phyloP scores from a whole-genome alignment of 768 basidiomycete genomes.

The Trametes villosa region DNA sequence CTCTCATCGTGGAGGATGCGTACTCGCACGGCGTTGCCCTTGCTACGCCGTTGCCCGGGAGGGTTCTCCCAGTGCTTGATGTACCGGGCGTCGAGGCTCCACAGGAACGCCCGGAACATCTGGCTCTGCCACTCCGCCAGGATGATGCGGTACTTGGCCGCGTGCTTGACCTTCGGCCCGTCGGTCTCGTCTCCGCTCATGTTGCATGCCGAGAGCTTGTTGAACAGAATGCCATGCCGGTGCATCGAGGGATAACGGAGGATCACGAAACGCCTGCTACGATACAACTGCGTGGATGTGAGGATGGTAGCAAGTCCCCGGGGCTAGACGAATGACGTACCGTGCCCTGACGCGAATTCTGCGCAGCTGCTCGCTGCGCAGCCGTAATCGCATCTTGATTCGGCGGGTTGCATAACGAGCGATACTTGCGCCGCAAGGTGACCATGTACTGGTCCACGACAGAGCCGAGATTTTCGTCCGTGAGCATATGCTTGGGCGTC shows the following conservation, averaged over 20 bases:
- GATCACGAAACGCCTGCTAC: neutral
- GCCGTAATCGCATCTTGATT: too few relatives aligned
- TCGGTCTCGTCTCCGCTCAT: conserved; percentile 14
- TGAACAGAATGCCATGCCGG: too few relatives aligned
- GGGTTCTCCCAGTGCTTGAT: neutral
- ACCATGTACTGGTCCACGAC: conserved; percentile 1
- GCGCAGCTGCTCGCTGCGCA: too few relatives aligned
- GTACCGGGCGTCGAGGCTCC: neutral
- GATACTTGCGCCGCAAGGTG: neutral
- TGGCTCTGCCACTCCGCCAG: conserved; percentile 6
- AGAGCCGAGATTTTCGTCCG: neutral
- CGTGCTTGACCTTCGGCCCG: neutral
- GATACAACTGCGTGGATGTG: neutral
- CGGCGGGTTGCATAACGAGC: too few relatives aligned
- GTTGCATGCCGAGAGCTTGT: too few relatives aligned
- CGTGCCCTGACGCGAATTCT: too few relatives aligned
- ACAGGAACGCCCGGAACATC: conserved; percentile 1
- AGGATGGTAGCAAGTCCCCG: too few relatives aligned
- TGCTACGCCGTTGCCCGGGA: neutral
- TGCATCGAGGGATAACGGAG: too few relatives aligned
- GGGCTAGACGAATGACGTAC: too few relatives aligned
- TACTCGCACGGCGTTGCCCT: neutral
- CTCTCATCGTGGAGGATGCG: neutral
- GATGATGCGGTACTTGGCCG: neutral
- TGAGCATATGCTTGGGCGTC: neutral